Conservation (phyloP, 441 rosid genomes). For the Erysimum cheiri region DNA sequence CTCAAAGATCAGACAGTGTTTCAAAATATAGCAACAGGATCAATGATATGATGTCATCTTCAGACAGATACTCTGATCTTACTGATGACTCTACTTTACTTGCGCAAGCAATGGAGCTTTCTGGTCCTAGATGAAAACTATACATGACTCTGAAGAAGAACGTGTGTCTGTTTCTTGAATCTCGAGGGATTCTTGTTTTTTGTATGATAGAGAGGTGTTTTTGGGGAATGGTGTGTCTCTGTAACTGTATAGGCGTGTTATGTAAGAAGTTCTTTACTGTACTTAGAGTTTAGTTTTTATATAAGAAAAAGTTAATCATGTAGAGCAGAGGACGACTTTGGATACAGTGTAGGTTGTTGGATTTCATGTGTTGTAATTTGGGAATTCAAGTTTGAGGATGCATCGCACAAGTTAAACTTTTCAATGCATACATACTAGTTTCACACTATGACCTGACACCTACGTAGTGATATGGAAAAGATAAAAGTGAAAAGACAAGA, state of each 20-base stretch:
- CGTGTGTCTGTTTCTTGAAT: slow-evolving; percentile 20
- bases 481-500: not conserved
- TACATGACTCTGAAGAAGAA: slow-evolving; percentile 14
- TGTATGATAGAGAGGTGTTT: slow-evolving; percentile 27
- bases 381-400: slow-evolving; percentile 5
- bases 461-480: not conserved
- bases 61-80: slow-evolving; percentile 57
- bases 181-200: slow-evolving; percentile 11
- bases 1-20: slow-evolving; percentile 49
- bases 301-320: not conserved
- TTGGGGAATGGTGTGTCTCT: slow-evolving; percentile 15
- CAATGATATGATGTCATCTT: slow-evolving; percentile 50
- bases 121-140: slow-evolving; percentile 55
- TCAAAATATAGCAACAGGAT: slow-evolving; percentile 42
- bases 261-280: slow-evolving; percentile 31
- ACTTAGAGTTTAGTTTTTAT: slow-evolving; percentile 7
- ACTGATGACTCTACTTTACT: slow-evolving; percentile 56
- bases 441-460: not conserved
- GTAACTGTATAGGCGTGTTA: slow-evolving; percentile 41
- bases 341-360: slow-evolving; percentile 11
- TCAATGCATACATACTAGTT: not conserved
- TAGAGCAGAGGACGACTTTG: not conserved
- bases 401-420: too few species aligned
- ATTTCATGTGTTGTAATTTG: slow-evolving; percentile 14
- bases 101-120: slow-evolving; percentile 64